A percentile compares a stretch with the other conserved stretches of the same genome.
phyloP scores from a whole-genome alignment of 2,329 filamentous ascomycete species.

The Leptographium wingfieldii region DNA sequence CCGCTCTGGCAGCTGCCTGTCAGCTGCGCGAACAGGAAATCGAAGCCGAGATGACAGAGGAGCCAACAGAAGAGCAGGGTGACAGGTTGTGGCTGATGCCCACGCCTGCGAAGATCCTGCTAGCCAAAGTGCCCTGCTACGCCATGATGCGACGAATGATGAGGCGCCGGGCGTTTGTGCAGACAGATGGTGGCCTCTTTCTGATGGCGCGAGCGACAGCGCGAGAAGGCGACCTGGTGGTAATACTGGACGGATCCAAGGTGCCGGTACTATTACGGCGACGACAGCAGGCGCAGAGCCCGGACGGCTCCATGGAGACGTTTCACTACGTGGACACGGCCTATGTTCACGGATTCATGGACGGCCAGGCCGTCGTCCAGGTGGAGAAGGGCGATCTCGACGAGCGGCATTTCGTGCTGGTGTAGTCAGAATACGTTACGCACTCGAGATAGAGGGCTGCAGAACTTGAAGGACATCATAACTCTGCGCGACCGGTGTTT shows the following conservation, averaged over 20 bases:
- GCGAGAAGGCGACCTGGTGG: conserved; percentile 5
- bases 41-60: neutral
- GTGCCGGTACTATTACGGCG: conserved; percentile 5
- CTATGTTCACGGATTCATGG: conserved; percentile 17
- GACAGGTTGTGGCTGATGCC: neutral
- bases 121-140: neutral
- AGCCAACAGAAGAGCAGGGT: neutral
- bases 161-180: conserved; percentile 2
- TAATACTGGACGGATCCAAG: conserved; percentile 5
- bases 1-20: neutral
- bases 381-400: neutral
- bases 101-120: neutral
- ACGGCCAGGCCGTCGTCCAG: conserved; percentile 9
- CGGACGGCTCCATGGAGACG: neutral
- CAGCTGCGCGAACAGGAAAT: neutral
- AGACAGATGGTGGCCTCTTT: neutral
- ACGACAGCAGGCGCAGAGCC: neutral
- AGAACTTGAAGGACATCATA: too few relatives aligned
- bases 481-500: too few relatives aligned
- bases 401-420: neutral
- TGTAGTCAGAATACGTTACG: neutral
- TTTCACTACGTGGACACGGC: conserved; percentile 5
- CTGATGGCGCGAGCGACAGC: conserved; percentile 3
- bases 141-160: conserved; percentile 2
- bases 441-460: too few relatives aligned